These are phyloP conservation scores for Incumbomyces delicatus DNA, from an alignment of 2,329 filamentous ascomycete genomes.

Conservation along the genomic window DNA sequence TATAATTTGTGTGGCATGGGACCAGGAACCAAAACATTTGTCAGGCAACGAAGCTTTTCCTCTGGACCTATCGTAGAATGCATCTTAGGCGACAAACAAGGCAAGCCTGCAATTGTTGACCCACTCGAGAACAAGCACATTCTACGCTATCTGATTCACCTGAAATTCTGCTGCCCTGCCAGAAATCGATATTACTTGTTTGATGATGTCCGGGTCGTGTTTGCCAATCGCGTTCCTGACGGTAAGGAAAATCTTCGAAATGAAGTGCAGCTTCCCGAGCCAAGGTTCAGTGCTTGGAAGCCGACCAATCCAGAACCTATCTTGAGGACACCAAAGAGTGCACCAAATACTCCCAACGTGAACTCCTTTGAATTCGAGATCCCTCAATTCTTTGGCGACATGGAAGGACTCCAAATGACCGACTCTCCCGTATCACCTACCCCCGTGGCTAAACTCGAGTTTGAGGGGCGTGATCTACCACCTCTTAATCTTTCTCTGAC, in stretches of 20 bases:
- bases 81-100: conserved; percentile 45
- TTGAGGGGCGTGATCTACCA: neutral
- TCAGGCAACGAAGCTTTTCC: conserved; percentile 88
- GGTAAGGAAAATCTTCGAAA: conserved; percentile 87
- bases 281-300: conserved; percentile 77
- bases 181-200: conserved; percentile 82
- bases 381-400: conserved; percentile 9
- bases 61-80: conserved; percentile 74
- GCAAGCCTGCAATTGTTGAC: conserved; percentile 40
- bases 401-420: conserved; percentile 8
- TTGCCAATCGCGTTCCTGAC: conserved; percentile 91
- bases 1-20: conserved; percentile 92
- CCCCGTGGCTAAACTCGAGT: neutral
- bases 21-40: conserved; percentile 86
- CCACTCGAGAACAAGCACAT: conserved; percentile 51
- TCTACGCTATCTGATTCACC: conserved; percentile 78
- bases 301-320: conserved; percentile 29
- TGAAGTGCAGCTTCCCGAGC: conserved; percentile 81
- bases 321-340: neutral
- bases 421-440: neutral
- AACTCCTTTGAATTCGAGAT: conserved; percentile 29
- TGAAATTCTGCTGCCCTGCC: conserved; percentile 83
- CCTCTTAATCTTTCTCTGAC: neutral
- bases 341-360: neutral
- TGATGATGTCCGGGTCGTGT: conserved; percentile 86